phyloP scores from a whole-genome alignment of 345 rosid species.

The Passiflora organensis region DNA sequence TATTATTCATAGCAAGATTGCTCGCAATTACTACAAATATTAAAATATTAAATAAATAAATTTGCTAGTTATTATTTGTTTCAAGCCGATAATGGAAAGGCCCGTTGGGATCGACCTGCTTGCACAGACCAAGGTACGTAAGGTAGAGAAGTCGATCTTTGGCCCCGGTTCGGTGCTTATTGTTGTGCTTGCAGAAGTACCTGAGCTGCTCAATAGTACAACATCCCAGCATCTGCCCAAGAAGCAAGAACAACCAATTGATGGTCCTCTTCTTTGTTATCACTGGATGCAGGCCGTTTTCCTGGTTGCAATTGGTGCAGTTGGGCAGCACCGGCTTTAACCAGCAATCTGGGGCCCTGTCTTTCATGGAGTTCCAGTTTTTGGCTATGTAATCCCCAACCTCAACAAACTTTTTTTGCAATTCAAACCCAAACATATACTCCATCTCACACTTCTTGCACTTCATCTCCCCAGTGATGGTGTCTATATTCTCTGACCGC shows the following conservation, averaged over 20 bases:
- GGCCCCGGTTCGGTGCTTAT: conserved; percentile 74
- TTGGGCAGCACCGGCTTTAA: conserved; percentile 34
- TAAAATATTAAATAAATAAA: too few species aligned
- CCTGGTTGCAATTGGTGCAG: conserved; percentile 50
- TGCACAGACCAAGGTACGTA: conserved; percentile 58
- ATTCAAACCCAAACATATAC: conserved; percentile 42
- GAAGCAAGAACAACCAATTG: conserved; percentile 82
- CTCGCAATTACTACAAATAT: too few species aligned
- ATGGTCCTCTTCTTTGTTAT: conserved; percentile 42
- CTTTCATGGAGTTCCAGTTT: conserved; percentile 40
- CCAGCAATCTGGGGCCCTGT: conserved; percentile 66
- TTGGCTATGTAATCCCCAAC: conserved; percentile 28
- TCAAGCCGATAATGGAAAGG: conserved; percentile 44
- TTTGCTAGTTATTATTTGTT: too few species aligned
- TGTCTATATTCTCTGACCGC: conserved; percentile 25
- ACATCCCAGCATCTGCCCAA: conserved; percentile 63
- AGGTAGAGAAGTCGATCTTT: conserved; percentile 72
- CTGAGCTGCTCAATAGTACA: conserved; percentile 72
- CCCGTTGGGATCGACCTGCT: conserved; percentile 54
- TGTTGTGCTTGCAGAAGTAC: conserved; percentile 80
- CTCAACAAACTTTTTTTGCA: conserved; percentile 45
- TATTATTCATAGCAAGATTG: too few species aligned
- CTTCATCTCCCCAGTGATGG: conserved; percentile 46
- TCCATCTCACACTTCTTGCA: conserved; percentile 61
- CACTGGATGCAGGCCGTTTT: conserved; percentile 53